Evolutionary conservation across 345 rosid genomes (phyloP).

Genomic region (Excoecaria agallocha): DNA sequence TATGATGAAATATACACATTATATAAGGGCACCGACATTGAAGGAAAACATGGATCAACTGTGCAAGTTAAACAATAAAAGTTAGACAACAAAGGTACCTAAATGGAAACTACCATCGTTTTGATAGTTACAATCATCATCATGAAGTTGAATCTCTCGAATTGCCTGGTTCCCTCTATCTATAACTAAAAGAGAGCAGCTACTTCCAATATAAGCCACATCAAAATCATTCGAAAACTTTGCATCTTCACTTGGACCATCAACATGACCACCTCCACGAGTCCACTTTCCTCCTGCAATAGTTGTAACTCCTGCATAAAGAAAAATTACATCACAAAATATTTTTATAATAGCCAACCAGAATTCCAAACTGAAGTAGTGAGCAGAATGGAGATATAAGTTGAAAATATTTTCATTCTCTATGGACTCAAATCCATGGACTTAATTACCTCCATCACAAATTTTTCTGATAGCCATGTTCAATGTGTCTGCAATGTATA

Average conservation of each 20-base stretch:
- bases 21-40: not conserved
- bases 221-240: slow-evolving; percentile 89
- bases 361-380: not conserved
- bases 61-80: slow-evolving; percentile 4
- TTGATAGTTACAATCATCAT: slow-evolving; percentile 66
- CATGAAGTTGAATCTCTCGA: slow-evolving; percentile 77
- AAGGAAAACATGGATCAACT: not conserved
- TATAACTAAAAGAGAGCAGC: slow-evolving; percentile 77
- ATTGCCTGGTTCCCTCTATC: slow-evolving; percentile 90
- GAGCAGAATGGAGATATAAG: not conserved
- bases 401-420: not conserved
- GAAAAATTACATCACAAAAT: not conserved
- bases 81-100: slow-evolving; percentile 39
- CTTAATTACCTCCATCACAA: slow-evolving; percentile 26
- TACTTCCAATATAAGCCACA: slow-evolving; percentile 61
- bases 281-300: slow-evolving; percentile 84
- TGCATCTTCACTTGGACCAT: slow-evolving; percentile 78
- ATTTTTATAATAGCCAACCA: not conserved
- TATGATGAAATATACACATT: slow-evolving; percentile 26
- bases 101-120: slow-evolving; percentile 57
- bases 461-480: slow-evolving; percentile 37
- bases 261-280: slow-evolving; percentile 65
- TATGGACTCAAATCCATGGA: not conserved
- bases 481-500: slow-evolving; percentile 34
- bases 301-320: slow-evolving; percentile 71